Evolutionary conservation across 192 early-diverging fungal genomes (phyloP), one percentile per base, ranked within the genome.

Genomic region (Coemansia sp.): DNA sequence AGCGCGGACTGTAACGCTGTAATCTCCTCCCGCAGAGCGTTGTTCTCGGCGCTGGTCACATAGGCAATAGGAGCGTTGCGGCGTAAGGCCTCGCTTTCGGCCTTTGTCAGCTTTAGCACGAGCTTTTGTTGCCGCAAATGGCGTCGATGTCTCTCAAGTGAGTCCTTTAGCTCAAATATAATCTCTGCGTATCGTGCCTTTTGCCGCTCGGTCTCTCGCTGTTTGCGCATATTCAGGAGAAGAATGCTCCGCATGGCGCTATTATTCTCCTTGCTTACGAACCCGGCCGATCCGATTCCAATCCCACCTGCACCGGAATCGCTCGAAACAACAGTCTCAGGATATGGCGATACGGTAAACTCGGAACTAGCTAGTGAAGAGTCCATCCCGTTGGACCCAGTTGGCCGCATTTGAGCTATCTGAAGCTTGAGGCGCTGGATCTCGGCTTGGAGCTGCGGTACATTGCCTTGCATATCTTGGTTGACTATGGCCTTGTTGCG

Each of bases 401-500:
- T 60, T 15, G 39, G 15, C 42, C 50, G 62, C 69, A 73, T 42
- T 21, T 85, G 62, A 2, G 70, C 73, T 14, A 87, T 32, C 15
- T 89, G 86, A 9, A 69, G 62, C 64, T 84, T 86, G 38, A 89
- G 78, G 32, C 79, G 67, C 68, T 85, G 85, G 23, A 89, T 87
- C 69, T 89, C 87, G 3, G 85, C 86, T 44, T 86, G 78, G 14
- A 89, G 74, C 72, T 89, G 86, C n/a, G 85, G 73, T 5, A 90
- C 86, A 37, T 88, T 86, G 36, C 86, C 88, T 50, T 90, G 86
- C 62, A 88, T 85, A 37, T 90, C 86, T 31, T 90, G 87, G 70
- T 90, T 90, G 51, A 90, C 88, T 31, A 90, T 84, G 4, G 88
- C 88, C 80, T 87, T 90, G 77, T 90, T 91, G 58, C 80, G 87